Base-by-base conservation (phyloP, 306 rosid species). In the Pterocarpus santalinus region DNA sequence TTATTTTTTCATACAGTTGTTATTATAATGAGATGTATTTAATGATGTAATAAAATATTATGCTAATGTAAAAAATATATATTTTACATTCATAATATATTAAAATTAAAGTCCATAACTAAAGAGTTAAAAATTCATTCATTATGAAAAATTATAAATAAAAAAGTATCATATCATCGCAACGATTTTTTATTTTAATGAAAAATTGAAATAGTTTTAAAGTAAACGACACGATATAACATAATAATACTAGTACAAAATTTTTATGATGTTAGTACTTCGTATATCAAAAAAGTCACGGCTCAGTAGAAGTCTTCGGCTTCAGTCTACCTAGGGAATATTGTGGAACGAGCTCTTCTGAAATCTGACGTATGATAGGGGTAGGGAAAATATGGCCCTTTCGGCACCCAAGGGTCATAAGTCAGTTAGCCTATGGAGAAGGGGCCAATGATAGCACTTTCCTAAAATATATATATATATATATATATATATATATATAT, bases 351-450 rank as follows among this genome's bases (percentile, higher is more conserved):
- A 62, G 32, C 16, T 11, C 14, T 49, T 17, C 43, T 14, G 7
- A 15, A 36, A 28, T 49, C 15, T 4, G 10, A 41, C 8, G 8
- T 22, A 28, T 69, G 71, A 58, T 12, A 52, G 51, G 62, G 62
- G 17, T 7, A 33, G 17, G 67, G 16, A 5, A 49, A 64, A 60
- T 46, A n/a, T 63, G 82, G 71, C 86, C 64, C 61, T 77, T 72
- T 15, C 17, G 65, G 61, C 0, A 28, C 3, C 69, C 65, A 77
- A 72, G 33, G 65, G 83, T 11, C 55, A 5, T 30, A 63, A 46
- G 44, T 39, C 73, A 9, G 41, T 33, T 43, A 14, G 38, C 65
- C 5, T 14, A 15, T 51, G 39, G 79, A 72, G 12, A 56, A 47
- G 53, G 14, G 34, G 60, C 38, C 49, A 35, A 36, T 65, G 51